Evolutionary conservation across 371 early-diverging fungal genomes (phyloP).

Genomic region (Haplosporangium sp.): DNA sequence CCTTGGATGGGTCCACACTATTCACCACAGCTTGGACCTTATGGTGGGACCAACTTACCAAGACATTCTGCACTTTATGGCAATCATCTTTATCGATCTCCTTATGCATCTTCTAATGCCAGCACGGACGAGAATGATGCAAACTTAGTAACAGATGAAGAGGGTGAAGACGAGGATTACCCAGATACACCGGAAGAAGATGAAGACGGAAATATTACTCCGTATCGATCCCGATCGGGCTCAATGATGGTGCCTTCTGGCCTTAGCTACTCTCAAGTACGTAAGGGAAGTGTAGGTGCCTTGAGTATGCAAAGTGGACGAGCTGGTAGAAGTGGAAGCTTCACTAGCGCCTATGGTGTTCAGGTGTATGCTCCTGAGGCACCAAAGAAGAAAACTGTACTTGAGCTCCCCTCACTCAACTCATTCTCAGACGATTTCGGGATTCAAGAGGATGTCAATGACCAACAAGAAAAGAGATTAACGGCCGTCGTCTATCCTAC

Average conservation of each 20-base stretch:
- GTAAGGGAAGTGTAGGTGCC: constrained; percentile 43
- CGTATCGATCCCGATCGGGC: constrained; percentile 37
- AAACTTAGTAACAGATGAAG: constrained; percentile 48
- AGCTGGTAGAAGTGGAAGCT: constrained; percentile 30
- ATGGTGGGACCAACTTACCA: constrained; percentile 25
- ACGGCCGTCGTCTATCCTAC: constrained; percentile 53
- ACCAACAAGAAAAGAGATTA: constrained; percentile 33
- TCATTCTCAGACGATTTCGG: constrained; percentile 51
- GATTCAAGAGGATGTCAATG: constrained; percentile 12
- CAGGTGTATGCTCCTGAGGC: constrained; percentile 24
- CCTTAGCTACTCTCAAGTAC: constrained; percentile 25
- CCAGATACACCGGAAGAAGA: constrained; percentile 52
- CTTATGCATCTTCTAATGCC: constrained; percentile 42
- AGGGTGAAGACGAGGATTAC: constrained; percentile 54
- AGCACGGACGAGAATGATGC: constrained; percentile 54
- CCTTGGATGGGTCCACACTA: constrained; percentile 29
- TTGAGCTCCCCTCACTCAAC: constrained; percentile 47
- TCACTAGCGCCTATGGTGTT: constrained; percentile 39
- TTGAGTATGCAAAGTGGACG: constrained; percentile 32
- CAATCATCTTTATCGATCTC: constrained; percentile 20
- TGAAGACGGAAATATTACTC: constrained; percentile 26
- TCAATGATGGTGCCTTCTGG: constrained; percentile 36
- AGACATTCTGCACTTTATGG: constrained; percentile 33
- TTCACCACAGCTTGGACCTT: constrained; percentile 39
- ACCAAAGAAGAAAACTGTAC: constrained; percentile 20